Conservation (phyloP, 257 asterid species). For the Parsonsia alboflavescens region DNA sequence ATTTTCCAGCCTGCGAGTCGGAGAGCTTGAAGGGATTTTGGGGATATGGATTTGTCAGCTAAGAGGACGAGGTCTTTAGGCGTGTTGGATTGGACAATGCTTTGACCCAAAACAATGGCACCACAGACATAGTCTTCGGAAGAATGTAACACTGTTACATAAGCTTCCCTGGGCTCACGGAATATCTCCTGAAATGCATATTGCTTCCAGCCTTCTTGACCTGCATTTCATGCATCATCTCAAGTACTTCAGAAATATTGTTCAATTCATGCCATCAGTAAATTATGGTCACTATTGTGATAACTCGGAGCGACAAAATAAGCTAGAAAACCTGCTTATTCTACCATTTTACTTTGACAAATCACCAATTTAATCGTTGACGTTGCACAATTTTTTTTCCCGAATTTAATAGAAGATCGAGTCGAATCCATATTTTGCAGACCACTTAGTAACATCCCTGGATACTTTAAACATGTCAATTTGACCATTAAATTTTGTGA, state of each 20-base stretch:
- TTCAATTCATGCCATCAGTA: background rate
- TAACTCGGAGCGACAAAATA: too few relatives aligned
- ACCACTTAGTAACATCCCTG: too few relatives aligned
- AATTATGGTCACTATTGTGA: too few relatives aligned
- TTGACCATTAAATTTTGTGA: too few relatives aligned
- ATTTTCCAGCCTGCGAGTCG: conserved; percentile 61
- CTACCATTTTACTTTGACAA: too few relatives aligned
- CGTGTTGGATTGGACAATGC: conserved; percentile 50
- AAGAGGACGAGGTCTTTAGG: conserved; percentile 59
- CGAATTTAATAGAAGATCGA: too few relatives aligned
- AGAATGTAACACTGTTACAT: conserved; percentile 67
- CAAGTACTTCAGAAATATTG: background rate
- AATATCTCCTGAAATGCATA: background rate
- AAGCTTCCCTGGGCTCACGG: conserved; percentile 47
- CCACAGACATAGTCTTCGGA: conserved; percentile 76
- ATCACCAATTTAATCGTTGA: too few relatives aligned
- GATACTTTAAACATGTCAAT: too few relatives aligned
- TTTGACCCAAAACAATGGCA: conserved; percentile 71
- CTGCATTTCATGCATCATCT: conserved; percentile 14
- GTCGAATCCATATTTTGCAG: too few relatives aligned
- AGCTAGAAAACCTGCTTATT: too few relatives aligned
- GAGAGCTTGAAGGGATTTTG: conserved; percentile 37
- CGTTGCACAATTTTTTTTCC: too few relatives aligned
- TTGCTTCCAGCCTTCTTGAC: conserved; percentile 31
- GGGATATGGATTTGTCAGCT: conserved; percentile 51